Percentiles rank a stretch among this genome's conserved stretches.
Conservation (phyloP, 768 basidiomycete genomes). For the Leccinum incarnatum region DNA sequence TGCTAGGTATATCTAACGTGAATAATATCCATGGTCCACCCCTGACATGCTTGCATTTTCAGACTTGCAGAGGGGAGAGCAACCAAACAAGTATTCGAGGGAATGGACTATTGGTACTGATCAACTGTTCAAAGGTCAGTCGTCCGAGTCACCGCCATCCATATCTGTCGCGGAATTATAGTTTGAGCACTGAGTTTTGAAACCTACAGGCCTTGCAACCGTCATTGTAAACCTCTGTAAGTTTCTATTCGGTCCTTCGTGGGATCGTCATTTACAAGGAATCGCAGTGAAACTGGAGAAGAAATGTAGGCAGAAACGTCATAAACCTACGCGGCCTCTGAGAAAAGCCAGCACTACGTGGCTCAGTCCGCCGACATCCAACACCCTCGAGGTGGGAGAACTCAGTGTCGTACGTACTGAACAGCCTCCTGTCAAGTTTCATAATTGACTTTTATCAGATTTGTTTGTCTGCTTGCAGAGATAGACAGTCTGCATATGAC, state of each 20-base stretch:
- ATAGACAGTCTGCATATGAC: constrained; percentile 23
- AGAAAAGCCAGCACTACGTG: constrained; percentile 8
- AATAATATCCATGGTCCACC: neutral
- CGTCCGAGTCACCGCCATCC: neutral
- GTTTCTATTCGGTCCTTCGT: neutral
- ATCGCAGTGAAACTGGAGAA: constrained; percentile 13
- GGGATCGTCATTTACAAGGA: neutral
- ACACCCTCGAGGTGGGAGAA: constrained; percentile 9
- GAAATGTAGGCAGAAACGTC: neutral
- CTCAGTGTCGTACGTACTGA: constrained; percentile 19
- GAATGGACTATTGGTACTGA: constrained; percentile 13
- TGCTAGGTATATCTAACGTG: constrained; percentile 18
- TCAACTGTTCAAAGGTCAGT: constrained; percentile 16
- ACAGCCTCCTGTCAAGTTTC: neutral
- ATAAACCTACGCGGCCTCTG: neutral
- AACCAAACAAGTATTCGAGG: constrained; percentile 16
- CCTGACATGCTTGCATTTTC: neutral
- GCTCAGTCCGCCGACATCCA: constrained; percentile 6
- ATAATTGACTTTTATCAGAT: constrained; percentile 11
- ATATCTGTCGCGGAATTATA: neutral
- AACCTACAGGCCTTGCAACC: constrained; percentile 8
- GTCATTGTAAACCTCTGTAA: constrained; percentile 9
- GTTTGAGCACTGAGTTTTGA: neutral
- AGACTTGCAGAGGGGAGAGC: constrained; percentile 18
- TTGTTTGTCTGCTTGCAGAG: constrained; percentile 28